Evolutionary conservation across 164 flowering plant species (phyloP).

Genomic region (Annona squamosa): DNA sequence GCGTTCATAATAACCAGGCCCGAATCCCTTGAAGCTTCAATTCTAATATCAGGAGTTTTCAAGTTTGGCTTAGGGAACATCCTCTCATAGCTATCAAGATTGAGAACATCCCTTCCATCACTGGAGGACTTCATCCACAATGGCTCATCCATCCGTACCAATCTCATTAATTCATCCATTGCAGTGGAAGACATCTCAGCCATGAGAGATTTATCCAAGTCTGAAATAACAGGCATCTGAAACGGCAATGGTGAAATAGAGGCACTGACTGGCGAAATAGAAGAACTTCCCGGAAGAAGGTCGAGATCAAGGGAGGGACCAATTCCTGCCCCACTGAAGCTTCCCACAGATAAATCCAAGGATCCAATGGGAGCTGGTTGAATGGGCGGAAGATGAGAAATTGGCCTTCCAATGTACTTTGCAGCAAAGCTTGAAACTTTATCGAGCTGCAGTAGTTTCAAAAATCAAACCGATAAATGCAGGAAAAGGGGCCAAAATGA

Average conservation of each 20-base stretch:
- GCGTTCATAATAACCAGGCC: constrained; percentile 48
- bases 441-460: constrained; percentile 46
- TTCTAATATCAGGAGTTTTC: constrained; percentile 32
- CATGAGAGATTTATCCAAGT: constrained; percentile 69
- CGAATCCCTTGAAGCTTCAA: constrained; percentile 59
- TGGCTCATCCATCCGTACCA: constrained; percentile 39
- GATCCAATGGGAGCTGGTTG: constrained; percentile 57
- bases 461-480: neutral
- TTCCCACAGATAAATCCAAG: constrained; percentile 56
- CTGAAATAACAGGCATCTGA: constrained; percentile 37
- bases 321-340: constrained; percentile 31
- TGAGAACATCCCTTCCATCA: constrained; percentile 44
- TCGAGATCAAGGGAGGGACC: constrained; percentile 68
- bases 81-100: constrained; percentile 50
- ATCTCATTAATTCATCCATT: constrained; percentile 57
- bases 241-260: constrained; percentile 29
- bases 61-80: constrained; percentile 29
- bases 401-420: constrained; percentile 78
- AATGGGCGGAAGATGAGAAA: constrained; percentile 65
- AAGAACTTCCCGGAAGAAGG: constrained; percentile 48
- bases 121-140: constrained; percentile 42
- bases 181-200: constrained; percentile 56
- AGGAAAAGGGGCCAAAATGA: neutral
- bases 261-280: constrained; percentile 15
- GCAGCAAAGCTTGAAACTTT: constrained; percentile 78